These are phyloP conservation scores for Dissophora globulifera DNA, from an alignment of 192 early-diverging fungal species.

Conservation along the genomic window DNA sequence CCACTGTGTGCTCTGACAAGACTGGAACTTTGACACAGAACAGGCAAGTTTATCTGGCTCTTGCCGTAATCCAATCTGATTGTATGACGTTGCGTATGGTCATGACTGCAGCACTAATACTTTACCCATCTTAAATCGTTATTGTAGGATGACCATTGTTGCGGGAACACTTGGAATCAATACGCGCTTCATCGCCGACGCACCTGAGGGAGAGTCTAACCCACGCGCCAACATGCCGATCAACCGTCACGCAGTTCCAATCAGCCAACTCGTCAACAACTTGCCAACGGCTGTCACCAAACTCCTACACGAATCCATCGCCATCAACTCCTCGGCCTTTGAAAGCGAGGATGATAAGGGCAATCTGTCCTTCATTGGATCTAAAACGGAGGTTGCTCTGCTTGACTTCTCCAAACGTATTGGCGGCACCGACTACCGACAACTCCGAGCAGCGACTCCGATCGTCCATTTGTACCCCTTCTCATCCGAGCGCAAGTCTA, in stretches of 20 bases:
- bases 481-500: conserved; percentile 91
- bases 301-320: conserved; percentile 75
- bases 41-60: conserved; percentile 52
- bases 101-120: too few species aligned
- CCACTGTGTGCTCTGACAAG: conserved; percentile 98
- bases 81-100: too few species aligned
- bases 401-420: conserved; percentile 78
- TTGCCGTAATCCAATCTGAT: too few species aligned
- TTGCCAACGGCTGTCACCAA: conserved; percentile 55
- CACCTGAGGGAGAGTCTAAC: conserved; percentile 52
- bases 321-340: conserved; percentile 87
- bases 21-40: conserved; percentile 99
- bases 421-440: conserved; percentile 69
- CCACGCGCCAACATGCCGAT: conserved; percentile 52
- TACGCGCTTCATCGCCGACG: conserved; percentile 61
- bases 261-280: conserved; percentile 60
- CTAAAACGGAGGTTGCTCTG: conserved; percentile 96
- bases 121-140: too few species aligned
- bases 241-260: conserved; percentile 45
- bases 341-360: conserved; percentile 62
- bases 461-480: conserved; percentile 88
- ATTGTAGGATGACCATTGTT: conserved; percentile 95
- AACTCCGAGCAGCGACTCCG: conserved; percentile 69
- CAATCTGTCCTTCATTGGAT: conserved; percentile 75
- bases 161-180: conserved; percentile 82